Evolutionary conservation across 345 rosid genomes (phyloP).

Genomic region (Arabis hirsuta): DNA sequence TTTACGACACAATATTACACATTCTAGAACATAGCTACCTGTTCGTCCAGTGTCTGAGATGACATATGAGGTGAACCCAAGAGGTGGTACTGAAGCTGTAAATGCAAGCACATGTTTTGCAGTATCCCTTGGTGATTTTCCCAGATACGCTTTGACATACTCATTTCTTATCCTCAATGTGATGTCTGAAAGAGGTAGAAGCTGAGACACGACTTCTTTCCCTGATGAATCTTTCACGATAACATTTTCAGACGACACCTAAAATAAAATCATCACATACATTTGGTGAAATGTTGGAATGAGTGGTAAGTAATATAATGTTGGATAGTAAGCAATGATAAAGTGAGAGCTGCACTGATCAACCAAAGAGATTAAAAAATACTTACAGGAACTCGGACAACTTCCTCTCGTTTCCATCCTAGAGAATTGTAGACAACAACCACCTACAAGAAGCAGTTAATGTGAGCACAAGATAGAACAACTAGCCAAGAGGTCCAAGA

Average conservation of each 20-base stretch:
- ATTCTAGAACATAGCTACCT: constrained; percentile 53
- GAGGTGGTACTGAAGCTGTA: constrained; percentile 85
- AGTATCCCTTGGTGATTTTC: constrained; percentile 55
- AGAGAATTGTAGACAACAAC: constrained; percentile 82
- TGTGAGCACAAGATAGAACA: constrained; percentile 22
- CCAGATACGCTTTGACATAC: constrained; percentile 77
- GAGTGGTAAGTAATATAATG: not conserved
- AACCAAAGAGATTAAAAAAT: constrained; percentile 28
- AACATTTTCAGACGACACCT: constrained; percentile 68
- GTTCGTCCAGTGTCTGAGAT: constrained; percentile 61
- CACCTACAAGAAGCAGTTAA: constrained; percentile 52
- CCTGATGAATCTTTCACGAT: constrained; percentile 75
- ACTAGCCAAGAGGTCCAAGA: constrained; percentile 31
- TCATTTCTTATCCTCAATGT: constrained; percentile 54
- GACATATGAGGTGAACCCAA: constrained; percentile 83
- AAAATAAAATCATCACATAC: constrained; percentile 5
- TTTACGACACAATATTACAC: not conserved
- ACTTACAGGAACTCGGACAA: constrained; percentile 80
- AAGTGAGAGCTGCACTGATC: constrained; percentile 16
- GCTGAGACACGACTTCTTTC: constrained; percentile 73
- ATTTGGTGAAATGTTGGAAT: constrained; percentile 23
- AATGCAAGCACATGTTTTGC: constrained; percentile 79
- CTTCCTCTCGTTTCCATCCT: constrained; percentile 89
- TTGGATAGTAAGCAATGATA: not conserved
- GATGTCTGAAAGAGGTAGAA: constrained; percentile 69